phyloP scores from a whole-genome alignment of 257 asterid species.

The Dorcoceras hygrometricum region DNA sequence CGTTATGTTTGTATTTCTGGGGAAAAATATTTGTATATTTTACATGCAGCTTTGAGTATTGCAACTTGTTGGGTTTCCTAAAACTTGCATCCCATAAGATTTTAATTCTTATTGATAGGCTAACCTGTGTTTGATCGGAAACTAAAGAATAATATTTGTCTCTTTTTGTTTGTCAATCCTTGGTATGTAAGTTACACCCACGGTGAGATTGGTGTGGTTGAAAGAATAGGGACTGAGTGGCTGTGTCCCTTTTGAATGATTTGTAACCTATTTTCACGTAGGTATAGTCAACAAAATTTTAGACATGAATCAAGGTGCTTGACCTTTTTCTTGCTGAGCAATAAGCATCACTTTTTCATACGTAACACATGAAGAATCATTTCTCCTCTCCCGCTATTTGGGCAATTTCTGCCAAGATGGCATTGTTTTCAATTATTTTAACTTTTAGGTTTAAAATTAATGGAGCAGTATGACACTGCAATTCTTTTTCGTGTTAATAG shows the following conservation, averaged over 20 bases:
- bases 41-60: not conserved
- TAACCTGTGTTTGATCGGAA: not conserved
- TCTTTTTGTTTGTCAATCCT: not conserved
- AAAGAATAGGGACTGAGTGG: not conserved
- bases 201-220: not conserved
- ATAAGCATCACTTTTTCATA: not conserved
- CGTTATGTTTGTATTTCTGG: not conserved
- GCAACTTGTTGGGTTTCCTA: not conserved
- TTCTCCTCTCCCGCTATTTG: not conserved
- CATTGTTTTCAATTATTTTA: not conserved
- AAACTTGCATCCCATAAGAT: not conserved
- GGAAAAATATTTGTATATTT: not conserved
- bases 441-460: not conserved
- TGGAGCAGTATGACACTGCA: not conserved
- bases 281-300: not conserved
- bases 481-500: not conserved
- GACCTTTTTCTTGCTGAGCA: not conserved
- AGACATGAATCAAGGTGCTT: not conserved
- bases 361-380: not conserved
- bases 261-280: not conserved
- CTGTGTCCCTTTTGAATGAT: not conserved
- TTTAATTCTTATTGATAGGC: conserved; percentile 14
- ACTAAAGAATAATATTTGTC: not conserved
- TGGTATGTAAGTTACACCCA: conserved; percentile 2
- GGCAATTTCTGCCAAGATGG: not conserved